Evolutionary conservation across 805 yeast genomes (phyloP), one percentile per base, ranked within the genome.

Genomic region (Pichia scutulata): DNA sequence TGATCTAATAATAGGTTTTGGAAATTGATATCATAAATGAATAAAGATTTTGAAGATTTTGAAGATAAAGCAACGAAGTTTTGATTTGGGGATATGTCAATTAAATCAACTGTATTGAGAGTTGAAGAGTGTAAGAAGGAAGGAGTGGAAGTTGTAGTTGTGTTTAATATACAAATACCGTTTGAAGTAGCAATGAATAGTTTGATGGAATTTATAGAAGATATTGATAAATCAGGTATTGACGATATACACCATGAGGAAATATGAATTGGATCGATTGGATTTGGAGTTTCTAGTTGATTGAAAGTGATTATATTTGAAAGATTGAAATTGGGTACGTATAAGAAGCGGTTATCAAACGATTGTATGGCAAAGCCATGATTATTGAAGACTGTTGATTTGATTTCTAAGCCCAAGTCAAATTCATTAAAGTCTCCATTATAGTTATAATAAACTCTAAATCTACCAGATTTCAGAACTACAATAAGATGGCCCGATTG

Each of bases 351-450:
- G n/a, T 70, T 67, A 52, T 72, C 69, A 2, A 64, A 49, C 18
- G 75, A 58, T 44, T 71, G 57, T 7, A 76, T 70, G 7, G 77
- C 72, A 49, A 84, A 66, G 22, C 76, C 81, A 9, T 63, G 49
- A 4, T 62, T 64, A 66, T 69, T 70, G 45, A 77, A 71, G 47
- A 65, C 61, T 14, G 66, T 69, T 5, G 44, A 41, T 41, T 25
- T 26, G 12, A 41, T 18, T 14, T 13, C 6, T 25, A 25, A 9
- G 12, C n/a, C 9, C 26, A 77, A 53, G 18, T 65, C 62, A 56
- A 71, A 74, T 57, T 82, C 88, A 44, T 72, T 71, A 61, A 86
- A 87, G 43, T 78, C 82, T 4, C 87, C 86, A 21, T 78, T 77
- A 54, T 84, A 80, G 58, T 86, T 89, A 41, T 71, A 65, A 64